Base-by-base conservation (phyloP, 2,329 filamentous ascomycete species). In the Colletotrichum sojae region DNA sequence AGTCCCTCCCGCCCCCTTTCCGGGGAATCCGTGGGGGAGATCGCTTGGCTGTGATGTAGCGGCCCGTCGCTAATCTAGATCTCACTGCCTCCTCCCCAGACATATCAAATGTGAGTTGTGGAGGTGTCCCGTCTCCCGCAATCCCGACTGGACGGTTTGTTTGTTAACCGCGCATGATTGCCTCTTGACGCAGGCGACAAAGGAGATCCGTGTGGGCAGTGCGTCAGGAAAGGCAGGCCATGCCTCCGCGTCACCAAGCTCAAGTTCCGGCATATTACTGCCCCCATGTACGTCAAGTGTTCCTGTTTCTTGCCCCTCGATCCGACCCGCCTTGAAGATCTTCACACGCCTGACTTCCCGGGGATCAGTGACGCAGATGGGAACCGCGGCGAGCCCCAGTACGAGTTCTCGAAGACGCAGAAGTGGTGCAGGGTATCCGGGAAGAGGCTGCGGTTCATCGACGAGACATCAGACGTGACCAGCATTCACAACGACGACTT, bases 91-190 rank as follows among this genome's bases (percentile, higher is more conserved):
- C 40, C 6, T 13, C 16, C 48, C 12, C n/a, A 67, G 63, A 6
- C 63, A 67, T 56, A 63, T 67, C 9, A 62, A 67, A 52, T 63
- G 63, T 67, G 6, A 63, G 63, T 67, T 13, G n/a, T 43, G 27
- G 20, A 36, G 45, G 49, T 12, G 1, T 43, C 9, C n/a, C 31
- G 8, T 40, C 13, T 46, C 12, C n/a, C 8, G 8, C 3, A 5
- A 18, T 40, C 5, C 27, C 48, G 18, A 20, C 2, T 31, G 0
- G 16, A 18, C 20, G 10, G 5, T 18, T 45, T 12, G 16, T 36
- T 36, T 45, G 31, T 52, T 36, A 36, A 36, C 31, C 31, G 5
- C 46, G 52, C 6, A 52, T 39, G 5, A 27, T 4, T 27, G 9
- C 20, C 16, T 22, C 18, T 22, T 25, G 5, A 15, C 12, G 8